Evolutionary conservation across 345 rosid genomes (phyloP), one percentile per base, ranked within the genome.

Genomic region (Triadica sebifera): DNA sequence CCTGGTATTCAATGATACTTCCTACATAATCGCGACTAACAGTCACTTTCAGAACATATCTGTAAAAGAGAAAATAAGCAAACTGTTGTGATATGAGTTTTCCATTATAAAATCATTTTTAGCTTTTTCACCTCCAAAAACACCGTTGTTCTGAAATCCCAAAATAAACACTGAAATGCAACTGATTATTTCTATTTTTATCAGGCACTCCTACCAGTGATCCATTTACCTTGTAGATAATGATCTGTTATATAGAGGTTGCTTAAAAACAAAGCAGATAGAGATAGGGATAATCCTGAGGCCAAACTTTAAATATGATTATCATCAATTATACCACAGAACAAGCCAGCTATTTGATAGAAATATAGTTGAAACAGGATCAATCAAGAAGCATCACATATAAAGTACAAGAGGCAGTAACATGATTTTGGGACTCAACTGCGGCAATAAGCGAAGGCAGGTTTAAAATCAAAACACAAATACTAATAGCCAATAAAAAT

Each of bases 41-140:
- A 61, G 99, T 93, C 77, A 95, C 97, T 86, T 90, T 93, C 78
- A 93, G 88, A 67, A 91, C 96, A 87, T 95, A 95, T 88, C 98
- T 95, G 72, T 61, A 81, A 67, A 24, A 82, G 46, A 67, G 75
- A 43, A 79, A 73, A 77, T 57, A 41, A 66, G 53, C 25, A 47
- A 56, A 55, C 45, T 47, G 61, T 25, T 47, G 50, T 58, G 53
- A 67, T 43, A 74, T 52, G 10, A 74, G 61, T 52, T 37, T 6
- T n/a, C 67, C 19, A 60, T 16, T 67, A 70, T 19, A 57, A 46
- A 46, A 34, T 16, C 20, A 60, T 3, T 55, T 66, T 51, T 49
- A 49, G 13, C 41, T 43, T 15, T 29, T 24, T 19, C 16, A 62
- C 47, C n/a, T 64, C 3, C 29, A 46, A 53, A n/a, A 10, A 22